Base-by-base conservation (phyloP, 345 rosid species). In the Cardamine chenopodiifolia region DNA sequence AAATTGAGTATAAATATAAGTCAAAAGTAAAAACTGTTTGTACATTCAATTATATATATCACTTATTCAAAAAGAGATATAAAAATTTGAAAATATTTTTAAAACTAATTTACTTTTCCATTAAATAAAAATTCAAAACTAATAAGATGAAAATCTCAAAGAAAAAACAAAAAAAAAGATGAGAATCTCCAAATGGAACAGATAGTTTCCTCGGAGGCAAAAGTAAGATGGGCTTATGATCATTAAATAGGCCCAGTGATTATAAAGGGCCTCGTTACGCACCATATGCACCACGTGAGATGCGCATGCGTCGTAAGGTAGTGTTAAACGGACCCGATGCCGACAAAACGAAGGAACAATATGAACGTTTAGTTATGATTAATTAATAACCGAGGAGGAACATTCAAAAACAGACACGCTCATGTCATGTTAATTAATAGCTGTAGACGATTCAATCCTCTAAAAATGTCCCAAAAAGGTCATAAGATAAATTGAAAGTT, bases 251-350 rank as follows among this genome's bases (percentile, higher is more conserved):
- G 79, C 59, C 70, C 58, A 69, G 1, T 22, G 1, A 17, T n/a
- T 26, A 57, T 50, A 17, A 20, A 39, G 9, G 61, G 62, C 67
- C 68, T 22, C 8, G 13, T 66, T 14, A 52, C 17, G 8, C 23
- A 34, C 20, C 34, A 60, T 12, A 42, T n/a, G 11, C 2, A 37
- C 14, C 61, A 61, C 28, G 52, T 32, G 67, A 1, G 60, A 66
- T n/a, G 67, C 66, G 52, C 42, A 67, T 28, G 62, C 20, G 52
- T 50, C 60, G 68, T 57, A 58, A 54, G 66, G 56, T 73, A 64
- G 56, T 31, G 17, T 20, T 18, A 29, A 59, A 59, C 34, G 12
- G 69, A 3, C 44, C 29, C 40, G 31, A 20, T 65, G 34, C 65
- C 65, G 65, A 73, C 78, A 73, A 63, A 19, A 63, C 18, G 17